Conservation (phyloP, 176 grass and related monocot species). For the Pontederia crassipes region DNA sequence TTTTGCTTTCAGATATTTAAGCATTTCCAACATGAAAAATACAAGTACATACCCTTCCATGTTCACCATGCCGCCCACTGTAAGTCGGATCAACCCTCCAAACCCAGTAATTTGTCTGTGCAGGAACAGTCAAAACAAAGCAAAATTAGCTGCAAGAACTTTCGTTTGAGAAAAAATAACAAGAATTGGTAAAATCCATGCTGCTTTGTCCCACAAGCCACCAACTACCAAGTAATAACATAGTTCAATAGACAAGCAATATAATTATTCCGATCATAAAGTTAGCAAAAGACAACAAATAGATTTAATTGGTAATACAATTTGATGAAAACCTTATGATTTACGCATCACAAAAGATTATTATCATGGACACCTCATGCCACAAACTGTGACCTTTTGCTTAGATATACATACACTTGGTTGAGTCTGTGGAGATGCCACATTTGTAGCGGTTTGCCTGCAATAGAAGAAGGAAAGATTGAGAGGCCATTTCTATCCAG, state of each 20-base stretch:
- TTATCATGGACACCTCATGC: neutral
- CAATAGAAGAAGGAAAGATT: constrained; percentile 14
- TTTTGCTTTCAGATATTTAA: constrained; percentile 12
- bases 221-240: no score
- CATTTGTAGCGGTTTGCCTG: constrained; percentile 83
- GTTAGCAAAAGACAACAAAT: no score
- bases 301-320: no score
- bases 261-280: no score
- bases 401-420: constrained; percentile 50
- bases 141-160: constrained; percentile 7
- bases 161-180: constrained; percentile 24
- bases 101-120: constrained; percentile 96
- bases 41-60: constrained; percentile 81
- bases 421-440: constrained; percentile 68
- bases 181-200: neutral
- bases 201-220: no score
- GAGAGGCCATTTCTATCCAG: constrained; percentile 11
- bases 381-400: neutral
- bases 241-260: no score
- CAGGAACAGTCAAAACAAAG: constrained; percentile 30
- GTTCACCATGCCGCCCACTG: constrained; percentile 58
- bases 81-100: constrained; percentile 91
- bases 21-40: neutral
- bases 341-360: neutral
- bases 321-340: neutral